Evolutionary conservation across 2,329 filamentous ascomycete genomes (phyloP).

Genomic region (Aspergillus fumigatiaffinis): DNA sequence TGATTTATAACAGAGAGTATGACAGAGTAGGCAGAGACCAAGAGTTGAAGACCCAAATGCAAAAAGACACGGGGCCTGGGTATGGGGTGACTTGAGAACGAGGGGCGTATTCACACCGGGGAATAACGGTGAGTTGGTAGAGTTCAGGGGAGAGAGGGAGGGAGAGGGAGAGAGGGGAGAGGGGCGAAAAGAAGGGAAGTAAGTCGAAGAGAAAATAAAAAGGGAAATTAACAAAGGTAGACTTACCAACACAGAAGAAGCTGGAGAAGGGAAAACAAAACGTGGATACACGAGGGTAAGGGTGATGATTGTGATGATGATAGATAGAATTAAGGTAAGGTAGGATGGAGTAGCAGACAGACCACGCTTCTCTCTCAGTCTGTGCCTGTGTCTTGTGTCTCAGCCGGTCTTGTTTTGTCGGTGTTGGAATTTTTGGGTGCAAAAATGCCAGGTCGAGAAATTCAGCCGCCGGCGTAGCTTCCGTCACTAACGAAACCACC

Average conservation of each 20-base stretch:
- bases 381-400: slow-evolving; percentile 9
- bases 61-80: background rate
- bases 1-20: background rate
- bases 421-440: slow-evolving; percentile 33
- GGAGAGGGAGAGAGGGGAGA: slow-evolving; percentile 9
- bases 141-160: slow-evolving; percentile 8
- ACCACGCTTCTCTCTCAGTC: slow-evolving; percentile 6
- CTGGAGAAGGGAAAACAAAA: background rate
- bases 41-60: background rate
- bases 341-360: slow-evolving; percentile 2
- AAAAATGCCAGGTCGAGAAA: slow-evolving; percentile 32
- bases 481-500: slow-evolving; percentile 27
- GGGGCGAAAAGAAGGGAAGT: background rate
- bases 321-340: slow-evolving; percentile 1
- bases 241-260: slow-evolving; percentile 4
- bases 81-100: slow-evolving; percentile 7
- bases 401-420: slow-evolving; percentile 14
- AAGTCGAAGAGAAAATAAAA: slow-evolving; percentile 1
- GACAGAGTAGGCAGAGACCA: background rate
- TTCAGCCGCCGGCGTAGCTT: slow-evolving; percentile 37
- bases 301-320: background rate
- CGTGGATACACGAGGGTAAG: slow-evolving; percentile 2
- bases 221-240: background rate
- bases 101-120: slow-evolving; percentile 9
- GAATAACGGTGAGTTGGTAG: slow-evolving; percentile 9